Evolutionary conservation across 108 stramenopile genomes (phyloP).

Genomic region (Parmales sp.): DNA sequence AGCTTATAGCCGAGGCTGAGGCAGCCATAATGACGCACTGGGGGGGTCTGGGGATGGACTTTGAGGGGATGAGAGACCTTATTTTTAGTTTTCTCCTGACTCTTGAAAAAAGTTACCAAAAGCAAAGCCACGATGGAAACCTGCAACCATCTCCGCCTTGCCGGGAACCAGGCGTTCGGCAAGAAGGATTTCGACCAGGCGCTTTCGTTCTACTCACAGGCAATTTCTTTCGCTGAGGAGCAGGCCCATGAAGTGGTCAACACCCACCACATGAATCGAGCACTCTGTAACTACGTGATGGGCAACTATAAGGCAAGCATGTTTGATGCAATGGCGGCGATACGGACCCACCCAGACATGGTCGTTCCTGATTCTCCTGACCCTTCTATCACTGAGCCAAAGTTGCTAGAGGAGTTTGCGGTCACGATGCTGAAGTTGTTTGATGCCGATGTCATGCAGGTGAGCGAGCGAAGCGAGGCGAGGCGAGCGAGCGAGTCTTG

Average conservation of each 20-base stretch:
- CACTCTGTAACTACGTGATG: slow-evolving; percentile 3
- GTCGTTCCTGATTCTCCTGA: slow-evolving; percentile 38
- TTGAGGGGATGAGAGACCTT: too few species aligned
- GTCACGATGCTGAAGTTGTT: slow-evolving; percentile 15
- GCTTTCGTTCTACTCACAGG: slow-evolving; percentile 27
- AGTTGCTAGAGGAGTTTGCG: slow-evolving; percentile 52
- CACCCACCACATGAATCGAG: slow-evolving; percentile 2
- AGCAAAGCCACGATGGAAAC: too few species aligned
- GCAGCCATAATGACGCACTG: too few species aligned
- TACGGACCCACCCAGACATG: slow-evolving; percentile 6
- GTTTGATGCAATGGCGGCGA: neutral
- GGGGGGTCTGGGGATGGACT: too few species aligned
- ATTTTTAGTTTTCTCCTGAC: too few species aligned
- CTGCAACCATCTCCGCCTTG: too few species aligned
- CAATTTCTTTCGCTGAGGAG: too few species aligned
- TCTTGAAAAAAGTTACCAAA: too few species aligned
- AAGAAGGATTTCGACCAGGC: slow-evolving; percentile 34
- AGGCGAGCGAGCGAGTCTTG: neutral
- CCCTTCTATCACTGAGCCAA: slow-evolving; percentile 72
- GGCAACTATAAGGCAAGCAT: neutral
- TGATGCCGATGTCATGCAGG: neutral
- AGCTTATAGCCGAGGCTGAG: too few species aligned
- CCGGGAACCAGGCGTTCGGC: slow-evolving; percentile 31
- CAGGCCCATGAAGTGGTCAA: neutral
- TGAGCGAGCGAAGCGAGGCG: neutral